phyloP scores from a whole-genome alignment of 306 rosid species.

The Rosa chinensis region DNA sequence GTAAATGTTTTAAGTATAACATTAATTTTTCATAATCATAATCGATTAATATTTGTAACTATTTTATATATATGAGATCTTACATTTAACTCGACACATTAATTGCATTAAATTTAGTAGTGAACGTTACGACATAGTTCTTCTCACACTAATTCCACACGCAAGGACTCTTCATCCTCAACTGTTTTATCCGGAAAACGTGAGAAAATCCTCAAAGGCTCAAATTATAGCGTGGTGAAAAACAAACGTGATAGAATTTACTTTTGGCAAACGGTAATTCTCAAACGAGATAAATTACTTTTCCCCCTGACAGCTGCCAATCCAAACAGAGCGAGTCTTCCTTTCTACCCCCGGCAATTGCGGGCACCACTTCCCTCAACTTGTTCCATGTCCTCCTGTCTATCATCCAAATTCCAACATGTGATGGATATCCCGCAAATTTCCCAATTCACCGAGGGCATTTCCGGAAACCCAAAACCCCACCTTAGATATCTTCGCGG shows the following conservation, averaged over 20 bases:
- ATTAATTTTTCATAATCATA: no score
- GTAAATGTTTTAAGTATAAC: no score
- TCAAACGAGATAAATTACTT: neutral
- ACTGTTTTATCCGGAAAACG: neutral
- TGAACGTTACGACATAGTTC: no score
- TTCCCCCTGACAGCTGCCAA: constrained; percentile 35
- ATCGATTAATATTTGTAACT: no score
- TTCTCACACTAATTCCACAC: neutral
- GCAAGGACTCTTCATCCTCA: neutral
- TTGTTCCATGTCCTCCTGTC: constrained; percentile 26
- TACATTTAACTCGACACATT: no score
- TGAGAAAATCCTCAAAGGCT: neutral
- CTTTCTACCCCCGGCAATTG: constrained; percentile 26
- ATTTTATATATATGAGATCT: no score
- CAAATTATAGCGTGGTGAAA: neutral
- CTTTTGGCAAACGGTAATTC: neutral
- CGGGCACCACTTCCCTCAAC: constrained; percentile 35
- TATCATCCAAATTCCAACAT: constrained; percentile 3
- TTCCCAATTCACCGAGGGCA: neutral
- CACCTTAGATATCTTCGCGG: constrained; percentile 32
- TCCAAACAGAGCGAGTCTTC: constrained; percentile 33
- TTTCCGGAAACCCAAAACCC: neutral
- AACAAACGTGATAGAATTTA: neutral
- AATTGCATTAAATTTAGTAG: no score
- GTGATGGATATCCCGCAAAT: constrained; percentile 12